A percentile compares a stretch with the other conserved stretches of the same genome.
These are phyloP conservation scores for Pestalotiopsis fici DNA, from an alignment of 2,329 filamentous ascomycete species.

Conservation along the genomic window DNA sequence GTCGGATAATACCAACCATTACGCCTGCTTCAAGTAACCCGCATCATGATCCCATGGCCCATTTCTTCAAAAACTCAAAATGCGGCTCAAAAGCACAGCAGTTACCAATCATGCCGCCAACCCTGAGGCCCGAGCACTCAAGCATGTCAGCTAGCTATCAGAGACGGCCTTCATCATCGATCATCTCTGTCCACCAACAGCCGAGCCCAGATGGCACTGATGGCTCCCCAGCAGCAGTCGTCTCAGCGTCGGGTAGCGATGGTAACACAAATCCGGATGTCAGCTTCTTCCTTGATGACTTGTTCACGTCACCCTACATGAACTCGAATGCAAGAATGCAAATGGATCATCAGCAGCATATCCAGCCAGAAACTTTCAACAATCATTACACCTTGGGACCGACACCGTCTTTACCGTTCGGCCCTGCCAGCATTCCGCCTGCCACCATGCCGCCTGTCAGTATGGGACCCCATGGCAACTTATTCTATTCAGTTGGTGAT, in stretches of 20 bases:
- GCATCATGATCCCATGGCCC: conserved; percentile 26
- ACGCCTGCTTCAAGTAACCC: conserved; percentile 25
- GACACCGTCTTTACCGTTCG: conserved; percentile 11
- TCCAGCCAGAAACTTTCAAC: conserved; percentile 17
- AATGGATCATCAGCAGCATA: background rate
- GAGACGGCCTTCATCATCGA: conserved; percentile 18
- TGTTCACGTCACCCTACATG: conserved; percentile 29
- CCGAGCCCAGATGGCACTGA: conserved; percentile 29
- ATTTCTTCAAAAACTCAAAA: conserved; percentile 25
- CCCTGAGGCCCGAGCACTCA: conserved; percentile 16
- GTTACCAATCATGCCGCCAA: conserved; percentile 13
- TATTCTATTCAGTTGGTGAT: background rate
- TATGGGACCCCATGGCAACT: too few species aligned
- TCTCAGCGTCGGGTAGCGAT: conserved; percentile 23
- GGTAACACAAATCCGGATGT: conserved; percentile 27
- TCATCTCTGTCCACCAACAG: conserved; percentile 27
- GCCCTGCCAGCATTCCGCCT: conserved; percentile 12
- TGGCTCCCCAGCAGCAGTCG: conserved; percentile 21
- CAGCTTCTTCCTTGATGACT: conserved; percentile 37
- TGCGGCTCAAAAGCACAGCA: conserved; percentile 12
- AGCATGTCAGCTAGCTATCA: conserved; percentile 11
- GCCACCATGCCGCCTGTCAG: conserved; percentile 11
- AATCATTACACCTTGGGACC: conserved; percentile 18
- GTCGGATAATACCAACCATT: conserved; percentile 26
- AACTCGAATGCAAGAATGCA: background rate